Evolutionary conservation across 768 basidiomycete species (phyloP), one percentile per base, ranked within the genome.

Genomic region (Tremella fuciformis): DNA sequence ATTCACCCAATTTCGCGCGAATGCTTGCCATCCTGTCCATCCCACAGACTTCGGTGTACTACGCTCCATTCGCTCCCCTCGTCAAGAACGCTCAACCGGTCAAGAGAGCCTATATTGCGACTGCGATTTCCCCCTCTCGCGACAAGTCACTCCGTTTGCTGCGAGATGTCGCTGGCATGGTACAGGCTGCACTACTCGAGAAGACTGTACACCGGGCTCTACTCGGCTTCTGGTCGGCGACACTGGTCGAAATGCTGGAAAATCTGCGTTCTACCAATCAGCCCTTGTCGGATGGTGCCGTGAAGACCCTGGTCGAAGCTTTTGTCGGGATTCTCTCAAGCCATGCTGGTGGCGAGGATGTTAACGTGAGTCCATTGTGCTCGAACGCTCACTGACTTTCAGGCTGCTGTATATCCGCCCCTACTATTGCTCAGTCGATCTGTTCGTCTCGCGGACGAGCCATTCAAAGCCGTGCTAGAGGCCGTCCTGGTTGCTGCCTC

Each of bases 1-100:
- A 93, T 65, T 88, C 93, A 3, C 86, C 89, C 0, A 91, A 97
- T 74, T 98, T 98, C 76, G 83, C 87, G 8, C 94, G 96, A 67
- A 89, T 97, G 82, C 80, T 96, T 22, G 84, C 88, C 1, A 91
- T 99, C 66, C 79, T 97, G 53, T 82, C 61, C 38, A 41, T 66
- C 21, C 46, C 66, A 4, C 46, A 59, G 8, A 59, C 64, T 1
- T 70, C 69, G 11, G 57, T 63, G 1, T 74, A 72, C 51, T 57
- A 60, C 55, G 66, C 64, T 13, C 63, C 69, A 11, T 72, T 75
- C 51, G 52, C 54, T 38, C 68, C 72, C 18, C 62, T 73, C 78
- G 88, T 91, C 75, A 83, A 87, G 21, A 85, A 89, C 9, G 83
- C 86, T 25, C 86, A 87, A 68, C 82, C 84, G 21, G 74, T 96